Percentiles rank a stretch among this genome's conserved stretches.
These are phyloP conservation scores for Solanum appendiculatum DNA, from an alignment of 257 asterid species.

Conservation along the genomic window DNA sequence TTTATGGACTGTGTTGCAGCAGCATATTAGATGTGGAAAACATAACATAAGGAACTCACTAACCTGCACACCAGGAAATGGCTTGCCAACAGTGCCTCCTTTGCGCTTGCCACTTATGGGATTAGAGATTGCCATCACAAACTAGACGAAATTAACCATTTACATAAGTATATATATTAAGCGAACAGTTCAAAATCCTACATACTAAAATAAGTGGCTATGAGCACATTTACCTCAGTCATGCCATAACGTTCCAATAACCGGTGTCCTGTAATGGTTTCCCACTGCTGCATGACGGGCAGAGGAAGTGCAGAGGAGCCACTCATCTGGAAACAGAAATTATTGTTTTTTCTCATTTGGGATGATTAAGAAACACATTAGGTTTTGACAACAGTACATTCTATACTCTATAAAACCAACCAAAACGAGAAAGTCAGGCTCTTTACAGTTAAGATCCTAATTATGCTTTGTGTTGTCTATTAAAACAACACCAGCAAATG, in stretches of 20 bases:
- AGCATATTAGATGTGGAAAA: not conserved
- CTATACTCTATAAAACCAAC: not conserved
- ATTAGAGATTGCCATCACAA: constrained; percentile 92
- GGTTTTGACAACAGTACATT: not conserved
- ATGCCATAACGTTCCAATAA: constrained; percentile 94
- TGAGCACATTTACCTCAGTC: constrained; percentile 68
- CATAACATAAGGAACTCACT: constrained; percentile 8
- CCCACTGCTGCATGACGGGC: constrained; percentile 97
- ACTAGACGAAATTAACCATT: constrained; percentile 30
- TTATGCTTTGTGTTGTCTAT: not conserved
- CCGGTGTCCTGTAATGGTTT: constrained; percentile 74
- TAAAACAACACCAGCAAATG: not conserved
- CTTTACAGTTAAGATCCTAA: not conserved
- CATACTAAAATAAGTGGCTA: not conserved
- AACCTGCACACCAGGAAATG: constrained; percentile 92
- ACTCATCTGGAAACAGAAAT: constrained; percentile 55
- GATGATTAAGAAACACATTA: not conserved
- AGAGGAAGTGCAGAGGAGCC: constrained; percentile 99
- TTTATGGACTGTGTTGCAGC: not conserved
- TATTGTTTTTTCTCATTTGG: not conserved
- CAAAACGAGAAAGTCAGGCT: not conserved
- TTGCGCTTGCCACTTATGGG: constrained; percentile 74
- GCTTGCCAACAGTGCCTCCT: constrained; percentile 94
- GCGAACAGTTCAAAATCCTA: not conserved
- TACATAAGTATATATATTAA: not conserved